Percentiles rank a stretch among this genome's conserved stretches.
Conservation (phyloP, 208 protist genomes). For the Crithidia expoeki region DNA sequence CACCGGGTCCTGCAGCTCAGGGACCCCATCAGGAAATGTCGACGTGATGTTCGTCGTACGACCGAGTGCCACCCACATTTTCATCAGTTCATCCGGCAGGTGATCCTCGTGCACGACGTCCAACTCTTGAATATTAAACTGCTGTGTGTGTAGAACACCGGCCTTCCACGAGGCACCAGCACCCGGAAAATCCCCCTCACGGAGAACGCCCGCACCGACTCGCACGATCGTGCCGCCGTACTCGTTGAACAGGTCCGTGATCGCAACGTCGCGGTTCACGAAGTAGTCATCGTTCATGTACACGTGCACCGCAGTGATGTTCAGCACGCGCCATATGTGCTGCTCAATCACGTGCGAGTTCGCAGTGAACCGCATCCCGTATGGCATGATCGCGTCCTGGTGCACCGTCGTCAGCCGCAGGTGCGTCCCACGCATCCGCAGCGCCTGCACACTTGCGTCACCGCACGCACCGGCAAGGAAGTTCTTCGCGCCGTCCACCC, state of each 20-base stretch:
- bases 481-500: conserved; percentile 79
- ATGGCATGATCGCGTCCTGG: conserved; percentile 61
- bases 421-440: conserved; percentile 40
- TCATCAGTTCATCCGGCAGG: conserved; percentile 20
- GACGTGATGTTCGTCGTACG: neutral
- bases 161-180: conserved; percentile 19
- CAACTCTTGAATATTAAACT: conserved; percentile 44
- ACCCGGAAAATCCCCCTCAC: conserved; percentile 3
- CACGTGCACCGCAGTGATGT: conserved; percentile 58
- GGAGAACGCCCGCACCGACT: conserved; percentile 25
- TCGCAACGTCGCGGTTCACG: conserved; percentile 57
- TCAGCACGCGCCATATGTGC: conserved; percentile 59
- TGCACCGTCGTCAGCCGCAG: conserved; percentile 65
- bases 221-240: conserved; percentile 64
- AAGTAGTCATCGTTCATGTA: conserved; percentile 85
- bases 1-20: neutral
- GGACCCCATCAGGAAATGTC: neutral
- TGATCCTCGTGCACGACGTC: conserved; percentile 33
- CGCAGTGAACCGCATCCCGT: conserved; percentile 44
- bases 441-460: conserved; percentile 23
- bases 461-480: conserved; percentile 51
- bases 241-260: conserved; percentile 66
- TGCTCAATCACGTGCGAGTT: conserved; percentile 64
- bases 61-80: conserved; percentile 10
- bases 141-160: conserved; percentile 41